Evolutionary conservation across 768 basidiomycete species (phyloP).

Genomic region (Strobilomyces echinocephalus): DNA sequence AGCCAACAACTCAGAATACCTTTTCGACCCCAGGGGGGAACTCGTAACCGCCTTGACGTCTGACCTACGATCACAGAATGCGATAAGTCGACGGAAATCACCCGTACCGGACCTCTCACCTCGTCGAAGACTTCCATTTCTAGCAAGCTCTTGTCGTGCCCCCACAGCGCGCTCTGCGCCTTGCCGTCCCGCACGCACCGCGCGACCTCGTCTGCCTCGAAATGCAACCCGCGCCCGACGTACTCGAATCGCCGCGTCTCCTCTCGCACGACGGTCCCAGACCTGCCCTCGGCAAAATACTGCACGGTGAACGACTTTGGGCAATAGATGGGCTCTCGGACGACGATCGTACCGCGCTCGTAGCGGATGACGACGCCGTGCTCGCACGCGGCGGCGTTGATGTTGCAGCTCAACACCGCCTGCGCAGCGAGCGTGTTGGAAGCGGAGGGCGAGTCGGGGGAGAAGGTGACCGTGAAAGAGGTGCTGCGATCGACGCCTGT

Average conservation of each 20-base stretch:
- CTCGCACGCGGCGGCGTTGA: constrained; percentile 43
- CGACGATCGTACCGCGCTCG: constrained; percentile 62
- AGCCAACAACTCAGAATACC: constrained; percentile 9
- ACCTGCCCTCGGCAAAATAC: constrained; percentile 47
- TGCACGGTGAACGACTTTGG: constrained; percentile 64
- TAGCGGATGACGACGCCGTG: constrained; percentile 69
- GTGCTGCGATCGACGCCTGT: constrained; percentile 80
- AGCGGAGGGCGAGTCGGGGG: constrained; percentile 35
- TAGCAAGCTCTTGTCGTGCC: constrained; percentile 72
- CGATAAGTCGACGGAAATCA: constrained; percentile 9
- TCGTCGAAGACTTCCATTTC: constrained; percentile 85
- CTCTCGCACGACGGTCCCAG: constrained; percentile 42
- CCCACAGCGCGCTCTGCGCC: constrained; percentile 69
- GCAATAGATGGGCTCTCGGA: constrained; percentile 62
- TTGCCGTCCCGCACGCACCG: constrained; percentile 70
- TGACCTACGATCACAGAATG: constrained; percentile 40
- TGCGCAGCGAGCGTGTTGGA: constrained; percentile 52
- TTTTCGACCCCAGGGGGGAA: constrained; percentile 64
- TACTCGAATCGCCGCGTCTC: constrained; percentile 58
- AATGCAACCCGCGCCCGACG: constrained; percentile 73
- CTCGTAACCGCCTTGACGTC: constrained; percentile 61
- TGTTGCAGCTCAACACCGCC: constrained; percentile 67
- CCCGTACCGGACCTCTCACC: constrained; percentile 36
- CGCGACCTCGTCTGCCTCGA: constrained; percentile 85
- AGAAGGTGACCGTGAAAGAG: constrained; percentile 68